Percentiles rank a stretch among this genome's conserved stretches.
Evolutionary conservation across 148 eudicot genomes (phyloP).

Genomic region (Amaranthus cruentus): DNA sequence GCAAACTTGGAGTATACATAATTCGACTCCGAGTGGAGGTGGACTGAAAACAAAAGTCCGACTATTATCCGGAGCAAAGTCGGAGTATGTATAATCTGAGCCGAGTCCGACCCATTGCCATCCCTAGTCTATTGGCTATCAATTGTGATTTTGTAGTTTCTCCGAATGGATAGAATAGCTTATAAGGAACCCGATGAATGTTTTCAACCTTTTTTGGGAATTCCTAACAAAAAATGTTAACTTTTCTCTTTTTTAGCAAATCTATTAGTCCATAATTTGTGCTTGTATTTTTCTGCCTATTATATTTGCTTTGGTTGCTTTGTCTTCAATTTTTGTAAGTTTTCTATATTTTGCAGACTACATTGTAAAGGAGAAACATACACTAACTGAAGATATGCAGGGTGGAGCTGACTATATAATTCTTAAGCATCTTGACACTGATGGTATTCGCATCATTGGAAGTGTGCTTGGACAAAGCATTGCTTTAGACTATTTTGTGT

Average conservation of each 20-base stretch:
- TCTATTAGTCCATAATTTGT: too few species aligned
- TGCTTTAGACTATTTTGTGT: conserved; percentile 85
- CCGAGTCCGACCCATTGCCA: too few species aligned
- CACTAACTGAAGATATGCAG: conserved; percentile 67
- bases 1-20: too few species aligned
- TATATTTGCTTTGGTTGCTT: not conserved
- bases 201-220: not conserved
- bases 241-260: not conserved
- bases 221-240: not conserved
- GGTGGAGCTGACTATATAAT: conserved; percentile 89
- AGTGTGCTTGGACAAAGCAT: conserved; percentile 97
- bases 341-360: conserved; percentile 49
- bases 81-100: too few species aligned
- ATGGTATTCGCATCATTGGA: conserved; percentile 82
- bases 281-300: too few species aligned
- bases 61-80: too few species aligned
- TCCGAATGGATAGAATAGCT: not conserved
- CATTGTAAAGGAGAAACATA: conserved; percentile 75
- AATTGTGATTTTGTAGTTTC: not conserved
- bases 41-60: too few species aligned
- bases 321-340: not conserved
- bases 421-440: conserved; percentile 69
- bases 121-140: not conserved
- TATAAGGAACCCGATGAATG: not conserved
- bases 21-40: too few species aligned